Percentiles rank a stretch among this genome's conserved stretches.
phyloP scores from a whole-genome alignment of 2,329 filamentous ascomycete species.

The Epichloe coenophiala region DNA sequence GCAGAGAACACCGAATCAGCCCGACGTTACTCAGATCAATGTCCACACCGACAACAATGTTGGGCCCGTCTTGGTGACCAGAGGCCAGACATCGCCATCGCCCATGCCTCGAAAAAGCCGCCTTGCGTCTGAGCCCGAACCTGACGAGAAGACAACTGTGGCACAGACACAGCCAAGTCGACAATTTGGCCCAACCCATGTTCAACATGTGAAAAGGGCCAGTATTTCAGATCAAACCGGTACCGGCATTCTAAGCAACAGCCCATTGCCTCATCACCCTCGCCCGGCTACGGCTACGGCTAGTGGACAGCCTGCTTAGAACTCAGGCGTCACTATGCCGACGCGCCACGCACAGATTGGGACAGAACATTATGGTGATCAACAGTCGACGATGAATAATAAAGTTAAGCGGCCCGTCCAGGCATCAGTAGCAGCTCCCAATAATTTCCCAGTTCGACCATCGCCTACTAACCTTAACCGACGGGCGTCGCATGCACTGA shows the following conservation, averaged over 20 bases:
- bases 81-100: slow-evolving; percentile 1
- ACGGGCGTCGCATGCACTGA: neutral
- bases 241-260: neutral
- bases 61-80: neutral
- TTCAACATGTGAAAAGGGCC: neutral
- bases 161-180: no score
- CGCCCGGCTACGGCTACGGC: slow-evolving; percentile 1
- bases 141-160: neutral
- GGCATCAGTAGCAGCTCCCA: neutral
- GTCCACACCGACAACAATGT: slow-evolving; percentile 1
- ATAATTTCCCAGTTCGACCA: neutral
- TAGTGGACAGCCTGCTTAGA: slow-evolving; percentile 9
- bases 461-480: neutral
- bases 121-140: neutral
- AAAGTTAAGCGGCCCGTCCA: neutral
- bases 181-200: neutral
- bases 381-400: neutral
- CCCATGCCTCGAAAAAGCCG: slow-evolving; percentile 2
- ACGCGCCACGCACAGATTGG: neutral
- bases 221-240: neutral
- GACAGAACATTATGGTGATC: neutral
- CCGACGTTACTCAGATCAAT: neutral
- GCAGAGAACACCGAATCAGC: neutral
- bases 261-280: neutral
- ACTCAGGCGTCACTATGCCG: slow-evolving; percentile 5